phyloP scores from a whole-genome alignment of 116 monocot genomes.

The Posidonia oceanica region DNA sequence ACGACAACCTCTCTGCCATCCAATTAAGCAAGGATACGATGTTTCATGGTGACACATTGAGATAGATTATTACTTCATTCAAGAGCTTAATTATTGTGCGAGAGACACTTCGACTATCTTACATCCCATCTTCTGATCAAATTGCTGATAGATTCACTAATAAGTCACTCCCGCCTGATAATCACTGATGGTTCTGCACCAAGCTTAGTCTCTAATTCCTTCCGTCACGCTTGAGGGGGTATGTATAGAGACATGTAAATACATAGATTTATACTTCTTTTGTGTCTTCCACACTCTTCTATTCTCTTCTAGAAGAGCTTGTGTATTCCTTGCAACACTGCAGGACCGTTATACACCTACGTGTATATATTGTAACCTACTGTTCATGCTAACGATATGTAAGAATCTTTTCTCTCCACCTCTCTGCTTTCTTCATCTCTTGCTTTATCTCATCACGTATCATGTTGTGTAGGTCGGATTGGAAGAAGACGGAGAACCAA shows the following conservation, averaged over 20 bases:
- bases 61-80: not conserved
- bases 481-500: slow-evolving; percentile 5
- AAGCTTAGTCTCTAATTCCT: not conserved
- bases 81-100: not conserved
- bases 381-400: too few species aligned
- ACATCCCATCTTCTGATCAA: not conserved
- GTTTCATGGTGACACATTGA: not conserved
- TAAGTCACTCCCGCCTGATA: not conserved
- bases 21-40: not conserved
- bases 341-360: too few species aligned
- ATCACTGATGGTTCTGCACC: not conserved
- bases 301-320: too few species aligned
- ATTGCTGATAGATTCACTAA: not conserved
- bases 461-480: slow-evolving; percentile 9
- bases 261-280: too few species aligned
- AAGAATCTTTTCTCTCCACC: too few species aligned
- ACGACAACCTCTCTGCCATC: not conserved
- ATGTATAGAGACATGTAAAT: too few species aligned
- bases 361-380: too few species aligned
- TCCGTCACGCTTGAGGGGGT: too few species aligned
- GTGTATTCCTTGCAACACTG: too few species aligned
- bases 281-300: too few species aligned
- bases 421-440: not conserved
- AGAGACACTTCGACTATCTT: not conserved
- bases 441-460: too few species aligned